Evolutionary conservation across 805 yeast species (phyloP).

Genomic region (Cyberlindnera japonica): DNA sequence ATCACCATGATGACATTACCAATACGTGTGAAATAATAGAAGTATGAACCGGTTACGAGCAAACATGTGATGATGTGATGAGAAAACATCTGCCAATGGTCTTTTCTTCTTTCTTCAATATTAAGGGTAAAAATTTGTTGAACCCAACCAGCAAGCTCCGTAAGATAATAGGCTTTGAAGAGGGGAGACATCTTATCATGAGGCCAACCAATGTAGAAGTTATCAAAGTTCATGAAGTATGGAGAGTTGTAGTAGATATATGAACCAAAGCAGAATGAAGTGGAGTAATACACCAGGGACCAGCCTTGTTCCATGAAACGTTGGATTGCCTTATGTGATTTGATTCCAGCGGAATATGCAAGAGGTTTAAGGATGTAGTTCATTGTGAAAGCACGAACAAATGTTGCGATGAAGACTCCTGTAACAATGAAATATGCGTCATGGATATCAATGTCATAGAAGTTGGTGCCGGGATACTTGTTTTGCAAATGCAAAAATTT

Average conservation of each 20-base stretch:
- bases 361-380: slow-evolving; percentile 53
- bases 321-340: slow-evolving; percentile 46
- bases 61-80: slow-evolving; percentile 81
- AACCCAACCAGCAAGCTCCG: slow-evolving; percentile 74
- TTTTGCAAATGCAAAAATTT: slow-evolving; percentile 43
- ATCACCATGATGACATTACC: slow-evolving; percentile 75
- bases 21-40: slow-evolving; percentile 64
- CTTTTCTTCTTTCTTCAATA: slow-evolving; percentile 77
- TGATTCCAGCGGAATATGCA: slow-evolving; percentile 44
- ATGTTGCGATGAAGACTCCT: slow-evolving; percentile 52
- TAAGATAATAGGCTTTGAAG: slow-evolving; percentile 67
- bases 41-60: slow-evolving; percentile 68
- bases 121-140: slow-evolving; percentile 76
- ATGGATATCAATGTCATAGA: slow-evolving; percentile 53
- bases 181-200: slow-evolving; percentile 49
- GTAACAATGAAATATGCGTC: slow-evolving; percentile 52
- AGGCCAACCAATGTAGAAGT: slow-evolving; percentile 71
- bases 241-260: slow-evolving; percentile 53
- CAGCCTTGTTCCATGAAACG: slow-evolving; percentile 89
- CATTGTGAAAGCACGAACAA: slow-evolving; percentile 61
- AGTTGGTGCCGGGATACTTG: slow-evolving; percentile 24
- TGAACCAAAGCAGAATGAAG: slow-evolving; percentile 54
- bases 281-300: slow-evolving; percentile 57
- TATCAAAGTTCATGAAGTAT: slow-evolving; percentile 55
- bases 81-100: slow-evolving; percentile 78